Evolutionary conservation across 176 grass and related monocot genomes (phyloP), one percentile per base, ranked within the genome.

Genomic region (Zoysia pacifica): DNA sequence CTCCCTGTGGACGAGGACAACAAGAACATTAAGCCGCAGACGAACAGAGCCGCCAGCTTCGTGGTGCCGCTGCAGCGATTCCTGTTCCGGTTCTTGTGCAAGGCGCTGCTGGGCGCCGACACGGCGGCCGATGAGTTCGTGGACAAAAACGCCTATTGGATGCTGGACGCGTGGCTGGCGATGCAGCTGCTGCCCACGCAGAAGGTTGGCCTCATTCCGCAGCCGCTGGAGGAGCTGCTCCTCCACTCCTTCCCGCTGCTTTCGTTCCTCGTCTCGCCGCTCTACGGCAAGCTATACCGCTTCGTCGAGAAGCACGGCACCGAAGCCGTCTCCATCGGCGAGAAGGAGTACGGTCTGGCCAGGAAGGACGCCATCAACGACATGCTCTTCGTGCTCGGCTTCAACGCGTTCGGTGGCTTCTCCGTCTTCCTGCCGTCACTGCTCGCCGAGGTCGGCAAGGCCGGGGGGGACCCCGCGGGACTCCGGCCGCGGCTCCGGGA

Each of bases 381-480:
- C 85, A 84, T 94, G 74, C 89, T 97, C 64, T 97, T 97, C 88
- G 87, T 97, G 11, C 89, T 97, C 0, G 94, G 91, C 0, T 97
- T 97, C 89, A 97, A 97, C 73, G 85, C 94, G 0, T 97, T 94
- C 81, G 87, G 89, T 6, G 91, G 91, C 72, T 97, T 97, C 87
- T 90, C 87, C 0, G 81, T 97, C 2, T 97, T 97, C 84, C 78
- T 94, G 9, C 89, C 87, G 0, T 81, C 35, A 38, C 84, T 97
- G 2, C 55, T 94, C 10, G 75, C 67, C 1, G 83, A 86, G 42
- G 13, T 89, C 42, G 94, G 94, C 50, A 43, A 51, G 1, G 36
- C 85, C 65, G 73, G 47, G 28, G 28, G 28, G 18, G 78, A 49
- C 13, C 18, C 38, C 37, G 0, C 65, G 2, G 87, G 42, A 1